Evolutionary conservation across 805 yeast species (phyloP).

Genomic region (Candida nanaspora): DNA sequence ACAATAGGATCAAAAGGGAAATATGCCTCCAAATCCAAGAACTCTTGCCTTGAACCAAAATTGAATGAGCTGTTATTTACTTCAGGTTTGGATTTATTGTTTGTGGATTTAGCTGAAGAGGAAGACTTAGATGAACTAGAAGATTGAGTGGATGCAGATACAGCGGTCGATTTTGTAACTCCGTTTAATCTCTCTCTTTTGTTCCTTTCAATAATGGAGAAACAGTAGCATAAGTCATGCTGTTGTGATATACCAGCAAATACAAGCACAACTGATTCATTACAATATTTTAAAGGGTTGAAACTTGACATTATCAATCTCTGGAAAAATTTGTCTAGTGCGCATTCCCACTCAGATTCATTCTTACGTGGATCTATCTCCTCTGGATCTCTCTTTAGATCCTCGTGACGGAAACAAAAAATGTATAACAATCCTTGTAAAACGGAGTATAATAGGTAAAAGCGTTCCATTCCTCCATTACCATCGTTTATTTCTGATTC

Average conservation of each 20-base stretch:
- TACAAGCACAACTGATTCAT: conserved; percentile 86
- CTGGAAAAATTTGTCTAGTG: conserved; percentile 80
- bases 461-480: conserved; percentile 79
- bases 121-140: not conserved
- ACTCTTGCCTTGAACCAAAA: conserved; percentile 64
- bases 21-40: conserved; percentile 85
- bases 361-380: conserved; percentile 8
- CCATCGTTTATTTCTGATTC: conserved; percentile 69
- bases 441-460: conserved; percentile 82
- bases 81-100: not conserved
- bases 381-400: conserved; percentile 34
- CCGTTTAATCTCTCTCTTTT: conserved; percentile 59
- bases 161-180: conserved; percentile 13
- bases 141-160: not conserved
- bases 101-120: not conserved
- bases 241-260: conserved; percentile 90
- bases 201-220: conserved; percentile 86
- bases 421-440: conserved; percentile 87
- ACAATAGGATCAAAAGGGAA: conserved; percentile 94
- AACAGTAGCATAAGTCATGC: conserved; percentile 87
- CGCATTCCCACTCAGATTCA: conserved; percentile 62
- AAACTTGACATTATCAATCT: conserved; percentile 79
- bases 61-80: not conserved
- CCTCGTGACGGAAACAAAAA: conserved; percentile 77
- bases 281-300: conserved; percentile 90